A percentile compares a stretch with the other conserved stretches of the same genome.
These are phyloP conservation scores for Neopestalotiopsis rosae DNA, from an alignment of 2,329 filamentous ascomycete species.

Conservation along the genomic window DNA sequence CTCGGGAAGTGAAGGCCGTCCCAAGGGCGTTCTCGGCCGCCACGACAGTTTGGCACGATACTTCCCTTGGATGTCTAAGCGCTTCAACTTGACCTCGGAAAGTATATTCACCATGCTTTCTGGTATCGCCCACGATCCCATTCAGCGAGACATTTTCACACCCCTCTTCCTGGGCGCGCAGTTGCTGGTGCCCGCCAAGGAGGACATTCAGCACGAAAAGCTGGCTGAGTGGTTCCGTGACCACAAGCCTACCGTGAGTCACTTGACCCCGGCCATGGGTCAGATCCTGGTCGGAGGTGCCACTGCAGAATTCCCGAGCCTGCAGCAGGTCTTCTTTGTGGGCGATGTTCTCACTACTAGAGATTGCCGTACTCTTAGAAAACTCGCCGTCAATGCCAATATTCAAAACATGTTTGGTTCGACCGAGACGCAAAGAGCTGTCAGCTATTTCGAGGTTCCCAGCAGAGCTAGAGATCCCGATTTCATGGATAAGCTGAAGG, in stretches of 20 bases:
- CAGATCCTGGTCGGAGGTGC: slow-evolving; percentile 91
- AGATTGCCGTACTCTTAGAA: slow-evolving; percentile 79
- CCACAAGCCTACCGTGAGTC: slow-evolving; percentile 77
- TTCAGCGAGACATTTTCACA: slow-evolving; percentile 82
- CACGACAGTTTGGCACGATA: slow-evolving; percentile 88
- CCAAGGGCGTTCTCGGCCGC: slow-evolving; percentile 86
- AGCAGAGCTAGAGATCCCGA: slow-evolving; percentile 63
- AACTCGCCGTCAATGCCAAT: slow-evolving; percentile 73
- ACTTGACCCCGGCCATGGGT: slow-evolving; percentile 95
- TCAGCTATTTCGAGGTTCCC: slow-evolving; percentile 71
- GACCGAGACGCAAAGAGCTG: slow-evolving; percentile 85
- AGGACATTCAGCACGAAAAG: slow-evolving; percentile 86
- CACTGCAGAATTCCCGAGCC: slow-evolving; percentile 73
- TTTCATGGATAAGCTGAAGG: slow-evolving; percentile 67
- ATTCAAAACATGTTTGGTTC: slow-evolving; percentile 91
- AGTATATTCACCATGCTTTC: slow-evolving; percentile 82
- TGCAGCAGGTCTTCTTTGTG: slow-evolving; percentile 88
- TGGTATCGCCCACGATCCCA: slow-evolving; percentile 81
- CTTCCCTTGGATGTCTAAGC: slow-evolving; percentile 91
- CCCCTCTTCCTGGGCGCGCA: slow-evolving; percentile 86
- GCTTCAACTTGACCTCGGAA: slow-evolving; percentile 74
- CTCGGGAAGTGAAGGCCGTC: slow-evolving; percentile 75
- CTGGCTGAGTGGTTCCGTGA: slow-evolving; percentile 88
- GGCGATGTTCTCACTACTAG: slow-evolving; percentile 87
- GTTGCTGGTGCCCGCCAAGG: slow-evolving; percentile 77